Base-by-base conservation (phyloP, 371 early-diverging fungal species). In the Mucor irregularis region DNA sequence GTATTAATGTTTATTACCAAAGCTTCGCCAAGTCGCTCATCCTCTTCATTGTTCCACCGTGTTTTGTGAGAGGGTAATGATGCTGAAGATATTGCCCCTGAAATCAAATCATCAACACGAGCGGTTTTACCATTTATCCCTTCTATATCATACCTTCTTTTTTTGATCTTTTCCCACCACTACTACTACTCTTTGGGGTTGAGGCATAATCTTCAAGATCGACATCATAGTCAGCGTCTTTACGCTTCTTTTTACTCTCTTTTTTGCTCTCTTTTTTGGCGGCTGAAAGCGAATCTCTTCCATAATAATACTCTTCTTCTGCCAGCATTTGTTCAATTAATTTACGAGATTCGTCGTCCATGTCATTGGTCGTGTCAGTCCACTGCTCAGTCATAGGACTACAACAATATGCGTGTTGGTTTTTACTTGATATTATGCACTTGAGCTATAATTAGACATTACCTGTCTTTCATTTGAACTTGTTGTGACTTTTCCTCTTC, bases 321-420 rank as follows among this genome's bases (percentile, higher is more conserved):
- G 82, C 86, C 14, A 89, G 71, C 88, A 89, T 87, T 58, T 81
- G 80, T 46, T 82, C 84, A 60, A 89, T 89, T 43, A 87, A 60
- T 38, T 68, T 59, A 8, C 76, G 71, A 0, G 86, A 83, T 47
- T 79, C 76, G 33, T 74, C 79, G 58, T 88, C 88, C 80, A 83
- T 83, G 35, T 80, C 83, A n/a, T n/a, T n/a, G n/a, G 34, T 56
- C n/a, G 47, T 58, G 14, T 35, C 34, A 5, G 8, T 38, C 39
- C 24, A 25, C 14, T 37, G 11, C 7, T 42, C 31, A 11, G 24
- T 8, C 2, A 21, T 17, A 42, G 6, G 9, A 13, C 21, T 42
- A 21, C 24, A 13, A 9, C 13, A 14, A 14, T 34, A 1, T 14
- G 35, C 35, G 35, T 13, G 35, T n/a, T n/a, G n/a, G n/a, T n/a